Evolutionary conservation across 768 basidiomycete genomes (phyloP), one percentile per base, ranked within the genome.

Genomic region (Tulasnella sp.): DNA sequence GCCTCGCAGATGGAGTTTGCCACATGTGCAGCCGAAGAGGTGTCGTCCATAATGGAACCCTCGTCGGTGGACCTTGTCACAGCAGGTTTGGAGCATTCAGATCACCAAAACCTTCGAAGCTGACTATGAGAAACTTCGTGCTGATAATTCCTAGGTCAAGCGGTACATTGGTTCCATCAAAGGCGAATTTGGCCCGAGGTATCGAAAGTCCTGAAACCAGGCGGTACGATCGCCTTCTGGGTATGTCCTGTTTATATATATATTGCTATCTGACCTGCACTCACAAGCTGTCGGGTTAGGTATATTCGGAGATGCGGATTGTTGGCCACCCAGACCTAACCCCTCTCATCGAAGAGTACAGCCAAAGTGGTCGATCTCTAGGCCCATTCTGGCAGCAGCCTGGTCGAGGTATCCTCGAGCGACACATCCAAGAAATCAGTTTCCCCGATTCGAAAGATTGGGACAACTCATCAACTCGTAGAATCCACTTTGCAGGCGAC

Each of bases 371-470:
- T 3, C 44, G 34, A 30, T 80, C 81, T 43, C 68, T 88, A 4
- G 88, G 88, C 0, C 78, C 81, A 1, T 79, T 88, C 67, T 92
- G 88, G 78, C 78, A 91, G 65, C 81, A 84, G 24, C 89, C 90
- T 0, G 90, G 90, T 15, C 77, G 90, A 11, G 79, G 79, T 0
- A 83, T 90, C 63, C 76, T 92, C 23, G 84, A 87, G 58, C 76
- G 76, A 4, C 80, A 87, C 66, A 78, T 92, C 2, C 74, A 81
- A 5, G 80, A 81, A 27, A 77, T 92, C n/a, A 86, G 69, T 1
- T 68, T 71, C 63, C 72, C 72, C 1, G 24, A 51, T 9, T 41
- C 50, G 9, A 9, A 50, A 21, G 42, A 45, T 4, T 71, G 68
- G 68, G 67, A 69, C 52, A 26, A 63, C 0, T 19, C 56, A 1